Evolutionary conservation across 352 stramenopile species (phyloP).

Genomic region (Phytophthora ramorum): DNA sequence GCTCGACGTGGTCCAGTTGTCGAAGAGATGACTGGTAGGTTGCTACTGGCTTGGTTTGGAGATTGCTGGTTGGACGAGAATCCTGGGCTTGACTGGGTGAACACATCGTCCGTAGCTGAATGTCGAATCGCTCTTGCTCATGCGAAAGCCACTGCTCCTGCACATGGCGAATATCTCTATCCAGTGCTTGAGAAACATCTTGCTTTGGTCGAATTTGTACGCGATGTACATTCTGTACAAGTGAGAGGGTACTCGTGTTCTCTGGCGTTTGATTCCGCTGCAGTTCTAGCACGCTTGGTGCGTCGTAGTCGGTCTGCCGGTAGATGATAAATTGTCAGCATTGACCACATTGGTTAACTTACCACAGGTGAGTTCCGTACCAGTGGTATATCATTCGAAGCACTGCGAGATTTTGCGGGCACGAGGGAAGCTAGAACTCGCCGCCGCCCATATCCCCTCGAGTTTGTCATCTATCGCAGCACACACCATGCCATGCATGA

Average conservation of each 20-base stretch:
- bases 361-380: slow-evolving; percentile 1
- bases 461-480: slow-evolving; percentile 5
- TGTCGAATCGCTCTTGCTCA: slow-evolving; percentile 6
- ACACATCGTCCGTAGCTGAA: background rate
- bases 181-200: background rate
- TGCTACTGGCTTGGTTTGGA: background rate
- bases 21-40: background rate
- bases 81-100: background rate
- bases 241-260: background rate
- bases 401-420: slow-evolving; percentile 1
- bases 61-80: background rate
- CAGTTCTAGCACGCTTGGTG: background rate
- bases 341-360: background rate
- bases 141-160: slow-evolving; percentile 10
- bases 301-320: slow-evolving; percentile 13
- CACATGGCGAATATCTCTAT: background rate
- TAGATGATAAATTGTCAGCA: background rate
- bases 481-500: background rate
- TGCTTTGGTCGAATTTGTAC: background rate
- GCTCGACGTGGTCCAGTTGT: slow-evolving; percentile 13
- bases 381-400: slow-evolving; percentile 2
- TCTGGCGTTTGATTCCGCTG: slow-evolving; percentile 8
- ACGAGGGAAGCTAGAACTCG: slow-evolving; percentile 23
- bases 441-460: background rate
- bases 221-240: background rate